These are phyloP conservation scores for Annona squamosa DNA, from an alignment of 164 flowering plant species.

Conservation along the genomic window DNA sequence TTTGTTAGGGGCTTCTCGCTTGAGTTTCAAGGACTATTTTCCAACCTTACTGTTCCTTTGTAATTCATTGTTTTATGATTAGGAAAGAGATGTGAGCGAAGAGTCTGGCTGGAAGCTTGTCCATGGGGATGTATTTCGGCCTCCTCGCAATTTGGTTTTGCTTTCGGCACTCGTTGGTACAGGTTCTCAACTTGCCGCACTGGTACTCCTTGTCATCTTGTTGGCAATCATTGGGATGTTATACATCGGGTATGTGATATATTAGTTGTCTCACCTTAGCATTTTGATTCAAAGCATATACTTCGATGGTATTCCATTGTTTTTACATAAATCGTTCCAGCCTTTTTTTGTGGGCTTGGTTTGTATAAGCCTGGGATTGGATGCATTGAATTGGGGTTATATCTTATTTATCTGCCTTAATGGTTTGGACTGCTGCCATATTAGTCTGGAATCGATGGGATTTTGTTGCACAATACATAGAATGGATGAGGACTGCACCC, in stretches of 20 bases:
- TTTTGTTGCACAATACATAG: no score
- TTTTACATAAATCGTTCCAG: no score
- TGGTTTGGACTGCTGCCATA: no score
- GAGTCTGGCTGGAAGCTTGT: constrained; percentile 99
- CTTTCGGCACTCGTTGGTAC: constrained; percentile 96
- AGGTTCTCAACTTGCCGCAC: constrained; percentile 91
- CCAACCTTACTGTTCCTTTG: background rate
- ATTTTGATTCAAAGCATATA: background rate
- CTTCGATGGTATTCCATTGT: background rate
- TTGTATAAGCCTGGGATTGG: no score
- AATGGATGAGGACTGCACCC: no score
- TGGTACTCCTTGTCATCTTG: constrained; percentile 87
- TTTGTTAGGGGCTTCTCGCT: background rate
- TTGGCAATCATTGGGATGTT: constrained; percentile 88
- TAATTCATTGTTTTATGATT: background rate
- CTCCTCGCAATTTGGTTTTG: constrained; percentile 67
- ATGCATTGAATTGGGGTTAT: no score
- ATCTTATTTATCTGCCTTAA: no score
- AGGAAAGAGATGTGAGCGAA: constrained; percentile 99
- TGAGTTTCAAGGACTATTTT: background rate
- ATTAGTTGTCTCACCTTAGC: background rate
- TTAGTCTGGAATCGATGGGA: no score
- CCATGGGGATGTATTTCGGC: constrained; percentile 96
- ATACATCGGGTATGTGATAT: constrained; percentile 77
- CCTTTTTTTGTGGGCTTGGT: no score